These are phyloP conservation scores for Colletotrichum shisoi DNA, from an alignment of 2,329 filamentous ascomycete species.

Conservation along the genomic window DNA sequence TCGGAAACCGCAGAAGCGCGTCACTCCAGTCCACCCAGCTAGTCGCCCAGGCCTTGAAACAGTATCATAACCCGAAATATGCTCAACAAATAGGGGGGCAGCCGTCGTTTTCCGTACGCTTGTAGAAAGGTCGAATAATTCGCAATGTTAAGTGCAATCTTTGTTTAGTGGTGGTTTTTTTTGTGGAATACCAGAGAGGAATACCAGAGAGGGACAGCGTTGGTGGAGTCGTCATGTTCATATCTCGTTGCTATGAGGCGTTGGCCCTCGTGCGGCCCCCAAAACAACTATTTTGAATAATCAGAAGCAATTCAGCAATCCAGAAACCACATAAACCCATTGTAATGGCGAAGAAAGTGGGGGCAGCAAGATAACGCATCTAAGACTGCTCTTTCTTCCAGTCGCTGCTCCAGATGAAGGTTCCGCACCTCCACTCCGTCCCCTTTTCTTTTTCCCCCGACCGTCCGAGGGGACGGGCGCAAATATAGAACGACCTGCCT, in stretches of 20 bases:
- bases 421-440: slow-evolving; percentile 86
- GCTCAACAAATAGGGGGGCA: too few species aligned
- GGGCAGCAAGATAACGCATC: neutral
- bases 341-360: too few species aligned
- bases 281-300: neutral
- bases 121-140: too few species aligned
- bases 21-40: neutral
- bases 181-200: neutral
- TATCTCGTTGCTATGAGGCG: neutral
- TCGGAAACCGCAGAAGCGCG: slow-evolving; percentile 19
- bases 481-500: slow-evolving; percentile 71
- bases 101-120: too few species aligned
- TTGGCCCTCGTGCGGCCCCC: too few species aligned
- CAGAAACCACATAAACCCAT: neutral
- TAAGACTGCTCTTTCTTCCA: slow-evolving; percentile 53
- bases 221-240: neutral
- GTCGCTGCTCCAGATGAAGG: slow-evolving; percentile 77
- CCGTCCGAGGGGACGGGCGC: slow-evolving; percentile 78
- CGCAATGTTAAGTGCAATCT: neutral
- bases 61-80: too few species aligned
- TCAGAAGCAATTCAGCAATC: neutral
- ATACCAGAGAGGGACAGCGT: neutral
- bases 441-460: slow-evolving; percentile 84
- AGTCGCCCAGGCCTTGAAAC: neutral
- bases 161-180: too few species aligned